Evolutionary conservation across 768 basidiomycete species (phyloP), one percentile per base, ranked within the genome.

Genomic region (Lactarius pseudohatsudake): DNA sequence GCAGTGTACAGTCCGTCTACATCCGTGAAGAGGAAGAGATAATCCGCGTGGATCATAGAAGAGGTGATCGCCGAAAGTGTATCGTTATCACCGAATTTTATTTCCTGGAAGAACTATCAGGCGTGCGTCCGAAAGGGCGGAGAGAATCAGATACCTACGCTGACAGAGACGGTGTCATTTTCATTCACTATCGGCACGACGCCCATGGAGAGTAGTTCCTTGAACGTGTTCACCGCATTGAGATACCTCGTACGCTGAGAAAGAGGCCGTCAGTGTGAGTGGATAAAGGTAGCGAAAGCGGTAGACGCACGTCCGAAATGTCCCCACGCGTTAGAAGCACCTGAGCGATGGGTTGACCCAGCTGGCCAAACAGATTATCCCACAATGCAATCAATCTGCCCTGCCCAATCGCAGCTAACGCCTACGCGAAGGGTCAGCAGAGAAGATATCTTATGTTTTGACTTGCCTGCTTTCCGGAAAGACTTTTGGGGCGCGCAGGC

Each of bases 1-100:
- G 94, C 85, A 0, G 94, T 96, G 75, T 98, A 99, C 67, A 99
- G 76, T 4, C 94, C 93, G 67, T 98, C 95, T 5, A 99, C 97
- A 71, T 99, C 97, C 2, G 97, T 99, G 43, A 98, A 80, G 3
- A 99, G 84, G 76, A 98, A 98, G 13, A 98, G 86, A 75, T 95
- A 99, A 76, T 98, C 96, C 20, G 97, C 97, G 70, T 96, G 93
- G 30, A 98, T 89, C 92, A 99, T 98, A 8, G 93, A 92, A 4
- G 95, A 90, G 0, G 97, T 96, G 66, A 99, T 96, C 22, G 97
- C 97, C 47, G 96, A 98, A 20, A 99, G 81, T 0, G 96, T 98
- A 75, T 99, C 97, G 76, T 98, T 98, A 79, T 98, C 97, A 57
- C 97, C 97, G 71, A 99, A 99, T 91, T 95, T 96, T 69, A 99